Evolutionary conservation across 768 basidiomycete genomes (phyloP), one percentile per base, ranked within the genome.

Genomic region (Rhizopogon salebrosus): DNA sequence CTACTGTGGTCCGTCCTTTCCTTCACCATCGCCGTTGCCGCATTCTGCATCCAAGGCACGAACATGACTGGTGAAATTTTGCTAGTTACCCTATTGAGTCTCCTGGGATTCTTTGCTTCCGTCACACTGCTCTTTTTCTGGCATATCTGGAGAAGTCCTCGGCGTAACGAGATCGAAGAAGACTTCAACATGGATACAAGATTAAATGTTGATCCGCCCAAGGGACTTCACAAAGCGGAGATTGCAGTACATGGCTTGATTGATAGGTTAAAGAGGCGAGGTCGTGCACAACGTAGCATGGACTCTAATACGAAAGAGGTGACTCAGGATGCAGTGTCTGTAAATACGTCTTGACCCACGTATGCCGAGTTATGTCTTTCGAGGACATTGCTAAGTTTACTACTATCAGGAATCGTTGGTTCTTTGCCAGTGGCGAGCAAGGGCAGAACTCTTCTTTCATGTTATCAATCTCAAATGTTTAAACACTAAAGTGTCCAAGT

Each of bases 71-170:
- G 54, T 6, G 27, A 48, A 27, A 40, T 63, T 7, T 36, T 61
- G 2, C 54, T 64, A 13, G 14, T 52, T 3, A 53, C 52, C 8
- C 41, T 63, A 10, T 40, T 61, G 14, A 56, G 53, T 7, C 41
- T 56, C 4, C 48, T 60, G 7, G 52, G 45, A 35, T 24, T 55
- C 23, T 51, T 45, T 11, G 38, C 58, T 8, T 49, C 38, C 20
- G 53, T 18, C n/a, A 58, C 55, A 22, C 29, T 64, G n/a, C 31
- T 58, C 13, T 64, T 60, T 49, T 64, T 64, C 59, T 63, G 60
- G 63, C 54, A 58, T 20, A 60, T 62, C n/a, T 64, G 63, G 63
- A 8, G 37, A n/a, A 48, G 39, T 20, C 56, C 54, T 11, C 18
- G 35, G 23, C 26, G 16, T 7, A 39, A 34, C 18, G 54, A 56